Base-by-base conservation (phyloP, 441 rosid species). In the Melastoma candidum region DNA sequence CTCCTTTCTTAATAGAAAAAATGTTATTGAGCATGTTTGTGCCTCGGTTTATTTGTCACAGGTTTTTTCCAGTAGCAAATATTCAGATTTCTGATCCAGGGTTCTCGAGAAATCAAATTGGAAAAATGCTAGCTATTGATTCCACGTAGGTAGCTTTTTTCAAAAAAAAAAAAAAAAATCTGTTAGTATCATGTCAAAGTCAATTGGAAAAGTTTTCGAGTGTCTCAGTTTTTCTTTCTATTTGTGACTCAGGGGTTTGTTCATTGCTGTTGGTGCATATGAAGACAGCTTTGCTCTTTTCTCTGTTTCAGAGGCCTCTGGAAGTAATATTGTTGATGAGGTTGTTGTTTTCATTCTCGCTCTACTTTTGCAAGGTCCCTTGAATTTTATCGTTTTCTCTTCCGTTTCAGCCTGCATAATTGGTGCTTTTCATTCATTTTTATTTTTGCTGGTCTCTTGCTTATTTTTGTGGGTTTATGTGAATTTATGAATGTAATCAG, bases 11-110 rank as follows among this genome's bases (percentile, higher is more conserved):
- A 26, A 27, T 13, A 36, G 12, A n/a, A 51, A 3, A 51, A 25
- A 3, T 51, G 10, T 51, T 51, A 51, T 32, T 3, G 0, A 13
- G 56, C 9, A 26, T 46, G 14, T 49, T 49, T 43, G 61, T 59
- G 45, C 13, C 43, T 59, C 49, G 39, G 60, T 68, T 53, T 60
- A 63, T 54, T 68, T 66, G 64, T 66, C 50, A 49, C 63, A 93
- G 99, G 93, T 93, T 93, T 73, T 81, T 86, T 24, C 93, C 95
- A 11, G 78, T 84, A 71, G 81, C 81, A 27, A 85, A 85, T 63
- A 77, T 85, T 75, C 88, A 81, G 53, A 88, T 93, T 65, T 89
- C 93, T 12, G 62, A 51, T 76, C 90, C 95, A 48, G 98, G 98
- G 49, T 84, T 84, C 74, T 79, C 87, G 47, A 74, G 80, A 70